A percentile compares a stretch with the other conserved stretches of the same genome.
These are phyloP conservation scores for Blastobotrys buckinghamii DNA, from an alignment of 1,139 yeast genomes.

Conservation along the genomic window DNA sequence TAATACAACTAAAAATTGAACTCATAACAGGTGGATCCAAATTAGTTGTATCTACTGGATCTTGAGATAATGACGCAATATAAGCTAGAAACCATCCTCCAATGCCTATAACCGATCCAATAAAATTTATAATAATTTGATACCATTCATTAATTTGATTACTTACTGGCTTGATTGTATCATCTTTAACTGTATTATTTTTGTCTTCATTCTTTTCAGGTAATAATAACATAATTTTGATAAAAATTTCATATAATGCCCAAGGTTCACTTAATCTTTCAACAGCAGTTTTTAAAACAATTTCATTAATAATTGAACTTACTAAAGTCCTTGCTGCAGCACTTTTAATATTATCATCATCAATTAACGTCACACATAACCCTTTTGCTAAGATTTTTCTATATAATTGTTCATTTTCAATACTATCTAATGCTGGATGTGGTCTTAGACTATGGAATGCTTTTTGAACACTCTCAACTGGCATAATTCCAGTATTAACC, in stretches of 20 bases:
- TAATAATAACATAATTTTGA: conserved; percentile 26
- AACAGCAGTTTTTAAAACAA: conserved; percentile 37
- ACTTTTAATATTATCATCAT: conserved; percentile 40
- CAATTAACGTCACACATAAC: conserved; percentile 35
- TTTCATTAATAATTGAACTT: conserved; percentile 38
- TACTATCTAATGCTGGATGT: conserved; percentile 43
- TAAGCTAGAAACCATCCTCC: conserved; percentile 22
- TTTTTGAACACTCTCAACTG: conserved; percentile 28
- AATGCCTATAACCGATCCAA: conserved; percentile 15
- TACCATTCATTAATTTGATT: conserved; percentile 17
- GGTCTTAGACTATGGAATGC: conserved; percentile 38
- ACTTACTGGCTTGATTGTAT: conserved; percentile 10
- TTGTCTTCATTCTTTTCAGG: background rate
- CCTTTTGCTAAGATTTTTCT: conserved; percentile 34
- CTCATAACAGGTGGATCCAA: conserved; percentile 18
- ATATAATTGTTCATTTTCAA: conserved; percentile 28
- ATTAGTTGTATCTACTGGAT: conserved; percentile 9
- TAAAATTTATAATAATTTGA: conserved; percentile 11
- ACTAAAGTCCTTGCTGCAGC: conserved; percentile 36
- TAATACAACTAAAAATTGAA: conserved; percentile 25
- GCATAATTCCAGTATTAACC: conserved; percentile 18
- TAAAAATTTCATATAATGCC: conserved; percentile 40
- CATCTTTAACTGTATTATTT: background rate
- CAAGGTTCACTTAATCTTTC: conserved; percentile 43
- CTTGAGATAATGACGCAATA: conserved; percentile 14